A percentile compares a stretch with the other conserved stretches of the same genome.
phyloP scores from a whole-genome alignment of 2,329 filamentous ascomycete genomes.

The Fusarium mundagurra region DNA sequence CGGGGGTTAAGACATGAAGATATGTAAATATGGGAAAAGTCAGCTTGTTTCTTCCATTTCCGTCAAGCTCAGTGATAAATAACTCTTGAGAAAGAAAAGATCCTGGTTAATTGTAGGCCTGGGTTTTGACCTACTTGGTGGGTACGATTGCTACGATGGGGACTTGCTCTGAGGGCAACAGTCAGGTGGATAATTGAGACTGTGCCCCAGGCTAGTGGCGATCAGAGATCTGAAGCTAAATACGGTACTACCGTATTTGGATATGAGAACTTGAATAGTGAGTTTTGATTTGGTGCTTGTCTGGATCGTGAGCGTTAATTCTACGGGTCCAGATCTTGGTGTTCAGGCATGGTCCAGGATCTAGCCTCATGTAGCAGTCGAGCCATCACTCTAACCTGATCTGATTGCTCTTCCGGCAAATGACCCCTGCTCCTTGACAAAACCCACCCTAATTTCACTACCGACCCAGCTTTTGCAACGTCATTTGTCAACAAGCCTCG shows the following conservation, averaged over 20 bases:
- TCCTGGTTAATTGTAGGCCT: accelerated
- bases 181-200: too few species aligned
- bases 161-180: not conserved
- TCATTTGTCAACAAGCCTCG: too few species aligned
- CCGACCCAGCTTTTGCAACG: too few species aligned
- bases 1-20: accelerated
- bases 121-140: not conserved
- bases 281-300: not conserved
- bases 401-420: too few species aligned
- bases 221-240: not conserved
- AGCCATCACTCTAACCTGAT: not conserved
- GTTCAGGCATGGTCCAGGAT: not conserved
- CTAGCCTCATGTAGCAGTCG: not conserved
- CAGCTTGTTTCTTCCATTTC: not conserved
- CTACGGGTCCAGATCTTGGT: not conserved
- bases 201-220: not conserved
- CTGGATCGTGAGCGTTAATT: not conserved
- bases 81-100: not conserved
- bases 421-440: too few species aligned
- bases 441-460: too few species aligned
- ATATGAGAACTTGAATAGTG: not conserved
- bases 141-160: not conserved
- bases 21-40: accelerated
- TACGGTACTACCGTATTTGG: not conserved
- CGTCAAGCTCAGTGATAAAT: too few species aligned